Evolutionary conservation across 2,329 filamentous ascomycete species (phyloP).

Genomic region (Annulohypoxylon truncatum): DNA sequence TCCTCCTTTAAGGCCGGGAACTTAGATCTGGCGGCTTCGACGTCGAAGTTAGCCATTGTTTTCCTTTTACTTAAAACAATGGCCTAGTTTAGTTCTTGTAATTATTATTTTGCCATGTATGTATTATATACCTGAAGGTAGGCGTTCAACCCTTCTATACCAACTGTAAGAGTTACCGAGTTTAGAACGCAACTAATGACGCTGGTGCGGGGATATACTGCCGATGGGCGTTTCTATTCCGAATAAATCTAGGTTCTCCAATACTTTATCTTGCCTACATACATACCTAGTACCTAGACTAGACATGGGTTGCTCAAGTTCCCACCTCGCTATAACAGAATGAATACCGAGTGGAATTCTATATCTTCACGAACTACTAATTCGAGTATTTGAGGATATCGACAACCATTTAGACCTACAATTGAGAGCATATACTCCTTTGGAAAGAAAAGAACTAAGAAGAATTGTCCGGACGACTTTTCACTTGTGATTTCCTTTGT

Average conservation of each 20-base stretch:
- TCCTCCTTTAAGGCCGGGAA: slow-evolving; percentile 76
- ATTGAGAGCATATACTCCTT: too few species aligned
- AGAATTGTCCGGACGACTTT: not conserved
- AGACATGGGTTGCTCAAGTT: too few species aligned
- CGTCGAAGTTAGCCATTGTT: slow-evolving; percentile 59
- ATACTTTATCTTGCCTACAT: not conserved
- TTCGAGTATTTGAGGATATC: too few species aligned
- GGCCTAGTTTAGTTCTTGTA: not conserved
- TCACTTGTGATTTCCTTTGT: not conserved
- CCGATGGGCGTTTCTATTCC: slow-evolving; percentile 5
- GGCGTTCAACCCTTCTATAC: not conserved
- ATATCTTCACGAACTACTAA: not conserved
- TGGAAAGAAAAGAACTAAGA: not conserved
- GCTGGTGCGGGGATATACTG: slow-evolving; percentile 28
- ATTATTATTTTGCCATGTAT: not conserved
- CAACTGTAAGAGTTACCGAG: slow-evolving; percentile 5
- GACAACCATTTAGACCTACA: too few species aligned
- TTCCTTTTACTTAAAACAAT: slow-evolving; percentile 18
- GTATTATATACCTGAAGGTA: not conserved
- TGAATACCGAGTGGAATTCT: too few species aligned
- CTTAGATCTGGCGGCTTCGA: slow-evolving; percentile 65
- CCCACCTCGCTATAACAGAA: too few species aligned
- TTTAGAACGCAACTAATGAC: slow-evolving; percentile 22
- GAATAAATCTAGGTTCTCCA: not conserved
- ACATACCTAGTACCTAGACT: too few species aligned